phyloP scores from a whole-genome alignment of 139 green algal genomes.

The Chlorella sp. region DNA sequence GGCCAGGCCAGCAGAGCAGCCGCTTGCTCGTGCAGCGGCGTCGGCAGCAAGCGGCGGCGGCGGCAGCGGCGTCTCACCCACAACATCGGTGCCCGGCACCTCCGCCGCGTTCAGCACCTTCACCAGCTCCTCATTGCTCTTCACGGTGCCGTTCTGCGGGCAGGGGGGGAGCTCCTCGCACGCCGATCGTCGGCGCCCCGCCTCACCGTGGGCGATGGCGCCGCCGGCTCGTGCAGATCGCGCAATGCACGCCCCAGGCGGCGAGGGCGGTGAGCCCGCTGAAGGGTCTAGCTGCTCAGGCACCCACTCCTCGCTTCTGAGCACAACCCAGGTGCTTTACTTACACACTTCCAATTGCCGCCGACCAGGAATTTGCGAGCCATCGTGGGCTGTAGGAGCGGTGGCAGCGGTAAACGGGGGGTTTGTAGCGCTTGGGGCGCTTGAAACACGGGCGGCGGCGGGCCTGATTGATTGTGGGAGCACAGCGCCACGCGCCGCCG shows the following conservation, averaged over 20 bases:
- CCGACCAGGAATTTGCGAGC: conserved; percentile 46
- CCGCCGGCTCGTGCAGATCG: too few relatives aligned
- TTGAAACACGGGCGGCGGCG: too few relatives aligned
- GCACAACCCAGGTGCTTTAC: too few relatives aligned
- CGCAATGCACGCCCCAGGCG: too few relatives aligned
- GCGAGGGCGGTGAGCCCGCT: background rate
- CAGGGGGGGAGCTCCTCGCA: background rate
- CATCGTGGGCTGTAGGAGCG: conserved; percentile 1
- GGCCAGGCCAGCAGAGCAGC: too few relatives aligned
- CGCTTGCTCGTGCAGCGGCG: conserved; percentile 40
- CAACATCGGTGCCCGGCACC: conserved; percentile 68
- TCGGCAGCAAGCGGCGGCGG: background rate
- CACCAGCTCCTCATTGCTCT: conserved; percentile 80
- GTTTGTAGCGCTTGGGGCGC: too few relatives aligned
- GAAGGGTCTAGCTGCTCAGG: too few relatives aligned
- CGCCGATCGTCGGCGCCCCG: background rate
- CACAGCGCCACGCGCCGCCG: too few relatives aligned
- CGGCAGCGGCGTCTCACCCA: conserved; percentile 33
- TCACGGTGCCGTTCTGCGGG: conserved; percentile 82
- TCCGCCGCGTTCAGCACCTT: conserved; percentile 62
- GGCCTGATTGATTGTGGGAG: too few relatives aligned
- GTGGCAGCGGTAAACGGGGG: too few relatives aligned
- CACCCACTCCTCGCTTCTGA: too few relatives aligned
- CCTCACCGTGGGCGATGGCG: background rate
- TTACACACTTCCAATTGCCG: conserved; percentile 67